phyloP scores from a whole-genome alignment of 1,284 basidiomycete species.

The Heterobasidion occidentale region DNA sequence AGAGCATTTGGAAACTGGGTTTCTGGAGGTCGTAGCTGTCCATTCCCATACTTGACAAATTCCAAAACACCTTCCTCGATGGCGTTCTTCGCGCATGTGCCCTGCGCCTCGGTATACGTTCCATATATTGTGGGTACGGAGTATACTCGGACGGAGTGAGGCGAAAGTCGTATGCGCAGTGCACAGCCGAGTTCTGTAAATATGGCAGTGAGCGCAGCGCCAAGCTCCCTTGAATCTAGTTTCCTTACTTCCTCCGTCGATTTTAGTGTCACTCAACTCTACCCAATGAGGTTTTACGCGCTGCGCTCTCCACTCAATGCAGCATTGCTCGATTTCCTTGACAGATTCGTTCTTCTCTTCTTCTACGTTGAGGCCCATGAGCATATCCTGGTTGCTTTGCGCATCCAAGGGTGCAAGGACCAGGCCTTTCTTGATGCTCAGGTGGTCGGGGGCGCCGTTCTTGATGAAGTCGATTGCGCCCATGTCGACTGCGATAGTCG shows the following conservation, averaged over 20 bases:
- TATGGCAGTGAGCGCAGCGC: neutral
- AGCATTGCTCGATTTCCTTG: conserved; percentile 40
- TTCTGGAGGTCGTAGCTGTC: conserved; percentile 26
- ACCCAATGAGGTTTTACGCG: conserved; percentile 43
- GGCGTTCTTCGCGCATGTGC: conserved; percentile 43
- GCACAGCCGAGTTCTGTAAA: conserved; percentile 44
- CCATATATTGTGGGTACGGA: conserved; percentile 37
- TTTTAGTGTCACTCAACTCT: conserved; percentile 36
- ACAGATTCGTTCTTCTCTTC: conserved; percentile 18
- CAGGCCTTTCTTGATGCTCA: conserved; percentile 21
- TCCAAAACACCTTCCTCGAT: conserved; percentile 42
- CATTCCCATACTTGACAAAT: conserved; percentile 46
- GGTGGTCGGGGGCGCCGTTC: conserved; percentile 28
- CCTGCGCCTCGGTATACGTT: conserved; percentile 35
- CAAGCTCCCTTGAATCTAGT: no score
- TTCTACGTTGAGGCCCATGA: conserved; percentile 6
- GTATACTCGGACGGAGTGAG: conserved; percentile 37
- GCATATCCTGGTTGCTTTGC: conserved; percentile 8
- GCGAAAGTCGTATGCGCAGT: conserved; percentile 42
- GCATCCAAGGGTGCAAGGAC: conserved; percentile 29
- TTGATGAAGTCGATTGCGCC: conserved; percentile 51
- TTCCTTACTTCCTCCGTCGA: conserved; percentile 33
- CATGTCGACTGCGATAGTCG: conserved; percentile 44
- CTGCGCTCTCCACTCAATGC: conserved; percentile 41
- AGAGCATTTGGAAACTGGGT: neutral